phyloP scores from a whole-genome alignment of 2,329 filamentous ascomycete species.

The Cercospora canescens region DNA sequence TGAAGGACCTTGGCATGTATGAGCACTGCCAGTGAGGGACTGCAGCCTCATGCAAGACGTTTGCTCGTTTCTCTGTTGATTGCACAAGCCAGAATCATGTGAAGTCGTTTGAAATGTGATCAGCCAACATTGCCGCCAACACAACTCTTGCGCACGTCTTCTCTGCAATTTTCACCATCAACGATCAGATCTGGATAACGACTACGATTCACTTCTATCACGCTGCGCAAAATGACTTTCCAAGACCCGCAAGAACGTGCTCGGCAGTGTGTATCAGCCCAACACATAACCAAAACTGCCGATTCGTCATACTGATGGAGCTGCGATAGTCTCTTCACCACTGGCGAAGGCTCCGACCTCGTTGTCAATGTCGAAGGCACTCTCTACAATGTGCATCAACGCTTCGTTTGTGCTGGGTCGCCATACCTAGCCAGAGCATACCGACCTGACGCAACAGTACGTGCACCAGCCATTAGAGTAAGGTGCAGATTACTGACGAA shows the following conservation, averaged over 20 bases:
- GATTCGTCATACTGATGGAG: not conserved
- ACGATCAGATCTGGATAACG: not conserved
- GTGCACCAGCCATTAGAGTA: not conserved
- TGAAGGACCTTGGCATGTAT: not conserved
- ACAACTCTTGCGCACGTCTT: not conserved
- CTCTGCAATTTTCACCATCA: not conserved
- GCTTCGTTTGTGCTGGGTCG: not conserved
- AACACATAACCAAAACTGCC: not conserved
- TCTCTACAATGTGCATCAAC: not conserved
- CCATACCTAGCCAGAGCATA: not conserved
- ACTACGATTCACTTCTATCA: not conserved
- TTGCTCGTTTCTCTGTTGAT: no score
- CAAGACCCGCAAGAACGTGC: not conserved
- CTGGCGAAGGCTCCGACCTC: not conserved
- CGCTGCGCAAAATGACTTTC: not conserved
- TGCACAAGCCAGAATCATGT: not conserved
- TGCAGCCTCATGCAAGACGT: not conserved
- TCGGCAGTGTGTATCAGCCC: not conserved
- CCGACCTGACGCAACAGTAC: not conserved
- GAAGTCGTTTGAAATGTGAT: not conserved
- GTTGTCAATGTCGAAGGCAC: not conserved
- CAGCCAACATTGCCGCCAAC: not conserved
- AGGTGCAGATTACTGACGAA: not conserved
- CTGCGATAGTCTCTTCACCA: not conserved
- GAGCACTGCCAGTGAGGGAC: not conserved